Base-by-base conservation (phyloP, 805 yeast species). In the Saccharomycopsis selenospora region DNA sequence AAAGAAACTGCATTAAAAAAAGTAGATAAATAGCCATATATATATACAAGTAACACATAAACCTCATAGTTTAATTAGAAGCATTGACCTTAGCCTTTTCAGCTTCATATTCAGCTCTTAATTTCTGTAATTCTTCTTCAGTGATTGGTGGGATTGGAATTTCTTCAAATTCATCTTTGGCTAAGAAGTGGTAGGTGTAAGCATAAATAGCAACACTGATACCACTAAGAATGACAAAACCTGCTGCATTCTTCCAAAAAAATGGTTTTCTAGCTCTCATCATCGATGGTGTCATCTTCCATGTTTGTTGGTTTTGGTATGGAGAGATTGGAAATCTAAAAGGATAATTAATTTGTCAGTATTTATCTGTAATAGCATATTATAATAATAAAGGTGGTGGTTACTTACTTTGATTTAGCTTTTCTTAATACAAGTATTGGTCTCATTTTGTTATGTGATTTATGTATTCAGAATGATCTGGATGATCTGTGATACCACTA, bases 101-200 rank as follows among this genome's bases (percentile, higher is more conserved):
- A 41, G 59, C 73, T 62, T 80, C 85, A 60, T 83, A 85, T 62
- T 87, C 95, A 60, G 75, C 71, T 65, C 76, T 80, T 68, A 90
- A 74, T 63, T 77, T 72, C 45, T 75, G 77, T 60, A 91, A 71
- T 61, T 88, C 93, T 47, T 74, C 80, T 52, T 85, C 93, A 36
- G 82, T 75, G 51, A 91, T 73, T 17, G 98, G 97, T 43, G 99
- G 99, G 56, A 91, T 80, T 36, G 97, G 97, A 57, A 91, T 87
- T 62, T 90, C 96, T 42, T 74, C 79, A 63, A 91, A 88, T 55
- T 91, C 95, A 61, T 89, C 96, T 59, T 72, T 72, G 55, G 77
- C 79, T 57, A 85, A 69, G 59, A 77, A 74, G 55, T 76, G 68
- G 73, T 78, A 81, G 0, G 95, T 82, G 66, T 79, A 70, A 57